Conservation (phyloP, 2,329 filamentous ascomycete species). For the Camptophora hylomeconis region DNA sequence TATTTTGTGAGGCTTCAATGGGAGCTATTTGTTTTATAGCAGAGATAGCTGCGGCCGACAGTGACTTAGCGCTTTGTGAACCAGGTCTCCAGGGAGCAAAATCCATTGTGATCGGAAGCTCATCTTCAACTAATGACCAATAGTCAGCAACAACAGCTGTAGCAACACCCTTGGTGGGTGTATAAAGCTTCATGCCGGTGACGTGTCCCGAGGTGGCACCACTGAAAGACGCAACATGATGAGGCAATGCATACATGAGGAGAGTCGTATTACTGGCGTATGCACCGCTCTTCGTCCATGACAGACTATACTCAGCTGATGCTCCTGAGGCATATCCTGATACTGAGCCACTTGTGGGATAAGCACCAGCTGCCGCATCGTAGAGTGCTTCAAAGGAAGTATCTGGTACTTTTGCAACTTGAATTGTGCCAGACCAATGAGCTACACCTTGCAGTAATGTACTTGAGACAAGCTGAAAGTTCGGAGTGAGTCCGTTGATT, state of each 20-base stretch:
- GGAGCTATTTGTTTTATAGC: conserved; percentile 50
- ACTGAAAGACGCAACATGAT: conserved; percentile 70
- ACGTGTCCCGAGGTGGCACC: conserved; percentile 35
- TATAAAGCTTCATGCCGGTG: conserved; percentile 51
- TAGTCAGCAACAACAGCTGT: conserved; percentile 56
- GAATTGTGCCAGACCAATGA: conserved; percentile 65
- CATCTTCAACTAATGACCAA: conserved; percentile 65
- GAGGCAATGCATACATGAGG: conserved; percentile 78
- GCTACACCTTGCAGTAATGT: conserved; percentile 50
- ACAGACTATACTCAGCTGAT: conserved; percentile 58
- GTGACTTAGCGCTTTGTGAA: conserved; percentile 19
- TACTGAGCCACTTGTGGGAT: conserved; percentile 51
- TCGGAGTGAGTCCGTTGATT: conserved; percentile 42
- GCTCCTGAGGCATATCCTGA: conserved; percentile 47
- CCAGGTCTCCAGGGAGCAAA: conserved; percentile 65
- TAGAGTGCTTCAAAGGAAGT: conserved; percentile 52
- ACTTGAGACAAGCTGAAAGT: conserved; percentile 56
- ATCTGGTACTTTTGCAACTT: conserved; percentile 65
- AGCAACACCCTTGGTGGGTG: conserved; percentile 73
- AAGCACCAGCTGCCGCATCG: conserved; percentile 65
- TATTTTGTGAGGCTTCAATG: conserved; percentile 65
- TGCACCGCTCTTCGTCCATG: conserved; percentile 59
- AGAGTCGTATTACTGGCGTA: conserved; percentile 41
- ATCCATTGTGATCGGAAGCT: conserved; percentile 60
- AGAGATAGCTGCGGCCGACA: conserved; percentile 40